These are phyloP conservation scores for Claviceps spartinae DNA, from an alignment of 2,329 filamentous ascomycete genomes.

Conservation along the genomic window DNA sequence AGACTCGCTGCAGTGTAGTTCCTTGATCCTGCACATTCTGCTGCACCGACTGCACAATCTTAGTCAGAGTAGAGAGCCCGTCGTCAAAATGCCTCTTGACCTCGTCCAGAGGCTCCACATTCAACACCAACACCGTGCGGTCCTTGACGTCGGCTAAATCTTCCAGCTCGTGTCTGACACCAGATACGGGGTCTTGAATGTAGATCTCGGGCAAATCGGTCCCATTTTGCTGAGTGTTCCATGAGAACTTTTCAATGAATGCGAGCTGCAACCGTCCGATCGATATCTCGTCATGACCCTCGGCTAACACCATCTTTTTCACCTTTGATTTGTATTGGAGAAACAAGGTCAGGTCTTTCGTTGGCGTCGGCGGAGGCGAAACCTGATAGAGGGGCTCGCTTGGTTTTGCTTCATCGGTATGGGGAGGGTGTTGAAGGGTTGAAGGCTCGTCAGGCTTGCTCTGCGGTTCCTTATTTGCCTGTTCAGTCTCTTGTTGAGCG, in stretches of 20 bases:
- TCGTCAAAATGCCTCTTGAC: slow-evolving; percentile 96
- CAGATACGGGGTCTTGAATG: slow-evolving; percentile 89
- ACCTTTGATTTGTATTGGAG: slow-evolving; percentile 94
- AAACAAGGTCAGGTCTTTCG: slow-evolving; percentile 86
- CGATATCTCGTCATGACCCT: slow-evolving; percentile 72
- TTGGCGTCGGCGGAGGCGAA: slow-evolving; percentile 47
- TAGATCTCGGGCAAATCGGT: slow-evolving; percentile 92
- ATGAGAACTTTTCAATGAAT: slow-evolving; percentile 98
- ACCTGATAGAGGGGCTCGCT: slow-evolving; percentile 43
- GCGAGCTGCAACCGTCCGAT: slow-evolving; percentile 82
- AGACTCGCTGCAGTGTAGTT: slow-evolving; percentile 69
- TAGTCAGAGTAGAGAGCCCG: slow-evolving; percentile 65
- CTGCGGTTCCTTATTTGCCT: slow-evolving; percentile 7
- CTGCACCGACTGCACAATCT: slow-evolving; percentile 75
- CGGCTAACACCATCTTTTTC: slow-evolving; percentile 83
- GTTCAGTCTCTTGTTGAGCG: slow-evolving; percentile 4
- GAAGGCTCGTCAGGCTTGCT: slow-evolving; percentile 11
- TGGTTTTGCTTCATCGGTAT: slow-evolving; percentile 29
- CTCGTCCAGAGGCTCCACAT: slow-evolving; percentile 85
- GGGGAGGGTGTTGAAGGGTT: slow-evolving; percentile 7
- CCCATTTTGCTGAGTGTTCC: slow-evolving; percentile 93
- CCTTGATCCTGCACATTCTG: slow-evolving; percentile 75
- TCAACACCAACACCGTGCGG: slow-evolving; percentile 84
- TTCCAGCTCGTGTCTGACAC: slow-evolving; percentile 91
- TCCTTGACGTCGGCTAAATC: slow-evolving; percentile 90